A percentile compares a stretch with the other conserved stretches of the same genome.
These are phyloP conservation scores for Hirschfeldia incana DNA, from an alignment of 345 rosid species.

Conservation along the genomic window DNA sequence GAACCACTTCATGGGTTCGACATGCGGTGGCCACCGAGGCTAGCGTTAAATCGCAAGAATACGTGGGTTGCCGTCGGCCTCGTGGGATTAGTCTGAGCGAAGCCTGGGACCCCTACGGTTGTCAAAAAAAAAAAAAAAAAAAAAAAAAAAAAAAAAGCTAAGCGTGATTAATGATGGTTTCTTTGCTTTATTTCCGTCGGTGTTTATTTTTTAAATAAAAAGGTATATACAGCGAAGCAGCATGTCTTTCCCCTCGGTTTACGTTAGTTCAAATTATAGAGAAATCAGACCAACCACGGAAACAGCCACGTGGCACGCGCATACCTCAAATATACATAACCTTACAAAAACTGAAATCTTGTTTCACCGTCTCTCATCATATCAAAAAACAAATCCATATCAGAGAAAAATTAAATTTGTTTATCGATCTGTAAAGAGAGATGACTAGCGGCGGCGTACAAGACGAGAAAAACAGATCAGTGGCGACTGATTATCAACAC, in stretches of 20 bases:
- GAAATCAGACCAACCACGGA: slow-evolving; percentile 1
- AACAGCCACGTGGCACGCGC: slow-evolving; percentile 29
- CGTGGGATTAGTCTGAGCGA: too few relatives aligned
- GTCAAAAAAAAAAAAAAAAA: too few relatives aligned
- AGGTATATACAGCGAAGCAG: background rate
- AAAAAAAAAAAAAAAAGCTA: too few relatives aligned
- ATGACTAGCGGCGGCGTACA: slow-evolving; percentile 30
- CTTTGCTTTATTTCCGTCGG: background rate
- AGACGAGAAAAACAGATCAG: slow-evolving; percentile 31
- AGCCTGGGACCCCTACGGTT: too few relatives aligned
- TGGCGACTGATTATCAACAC: slow-evolving; percentile 21
- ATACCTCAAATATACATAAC: background rate
- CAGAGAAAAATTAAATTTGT: background rate
- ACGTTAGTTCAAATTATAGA: slow-evolving; percentile 1
- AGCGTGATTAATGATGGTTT: background rate
- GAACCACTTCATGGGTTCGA: too few relatives aligned
- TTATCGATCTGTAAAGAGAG: slow-evolving; percentile 17
- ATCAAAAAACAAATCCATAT: slow-evolving; percentile 8
- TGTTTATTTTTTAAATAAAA: background rate
- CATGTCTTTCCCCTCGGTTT: background rate
- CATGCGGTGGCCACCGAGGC: too few relatives aligned
- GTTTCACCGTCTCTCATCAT: slow-evolving; percentile 14
- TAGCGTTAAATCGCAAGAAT: too few relatives aligned
- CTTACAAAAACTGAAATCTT: background rate
- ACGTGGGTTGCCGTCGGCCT: too few relatives aligned